phyloP scores from a whole-genome alignment of 305 asterid genomes.

The Petunia hybrid region DNA sequence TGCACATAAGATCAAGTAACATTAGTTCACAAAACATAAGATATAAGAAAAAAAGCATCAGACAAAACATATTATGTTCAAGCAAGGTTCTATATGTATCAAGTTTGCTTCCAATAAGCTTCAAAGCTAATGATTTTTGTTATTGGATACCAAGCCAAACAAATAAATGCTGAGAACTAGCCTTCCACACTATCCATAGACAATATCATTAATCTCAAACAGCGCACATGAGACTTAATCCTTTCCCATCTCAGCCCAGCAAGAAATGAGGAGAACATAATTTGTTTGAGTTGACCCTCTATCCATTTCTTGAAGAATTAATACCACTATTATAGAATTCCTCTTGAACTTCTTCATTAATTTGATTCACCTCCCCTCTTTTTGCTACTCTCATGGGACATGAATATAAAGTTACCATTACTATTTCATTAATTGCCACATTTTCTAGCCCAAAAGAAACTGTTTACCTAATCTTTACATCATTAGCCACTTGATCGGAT shows the following conservation, averaged over 20 bases:
- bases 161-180: constrained; percentile 16
- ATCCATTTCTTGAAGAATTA: no score
- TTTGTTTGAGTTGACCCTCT: background rate
- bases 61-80: background rate
- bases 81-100: background rate
- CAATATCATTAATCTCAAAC: background rate
- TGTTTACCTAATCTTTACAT: background rate
- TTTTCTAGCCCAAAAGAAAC: background rate
- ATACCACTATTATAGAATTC: no score
- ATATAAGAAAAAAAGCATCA: background rate
- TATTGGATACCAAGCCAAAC: background rate
- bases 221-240: background rate
- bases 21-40: constrained; percentile 35
- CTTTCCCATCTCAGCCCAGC: background rate
- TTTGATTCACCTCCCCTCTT: no score
- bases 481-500: background rate
- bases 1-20: constrained; percentile 45
- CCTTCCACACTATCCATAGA: background rate
- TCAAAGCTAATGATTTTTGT: background rate
- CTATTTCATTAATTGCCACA: no score
- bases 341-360: no score
- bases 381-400: no score
- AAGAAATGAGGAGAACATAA: background rate
- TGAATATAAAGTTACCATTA: no score
- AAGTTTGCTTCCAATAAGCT: background rate